A percentile compares a stretch with the other conserved stretches of the same genome.
These are phyloP conservation scores for Blastomyces silverae DNA, from an alignment of 2,329 filamentous ascomycete genomes.

Conservation along the genomic window DNA sequence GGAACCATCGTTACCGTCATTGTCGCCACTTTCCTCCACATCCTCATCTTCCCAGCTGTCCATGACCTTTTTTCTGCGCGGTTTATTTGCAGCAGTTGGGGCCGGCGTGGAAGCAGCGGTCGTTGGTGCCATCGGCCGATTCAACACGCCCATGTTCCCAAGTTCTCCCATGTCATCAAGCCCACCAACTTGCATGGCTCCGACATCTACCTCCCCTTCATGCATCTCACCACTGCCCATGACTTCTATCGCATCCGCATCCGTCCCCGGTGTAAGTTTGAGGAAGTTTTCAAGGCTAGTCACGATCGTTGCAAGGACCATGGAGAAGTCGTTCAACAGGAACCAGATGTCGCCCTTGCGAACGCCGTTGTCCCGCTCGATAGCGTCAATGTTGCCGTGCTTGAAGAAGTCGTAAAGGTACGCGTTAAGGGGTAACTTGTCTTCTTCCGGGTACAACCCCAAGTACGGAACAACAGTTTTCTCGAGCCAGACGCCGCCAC, in stretches of 20 bases:
- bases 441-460: conserved; percentile 53
- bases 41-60: conserved; percentile 26
- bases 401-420: conserved; percentile 67
- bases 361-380: conserved; percentile 61
- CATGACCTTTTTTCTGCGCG: conserved; percentile 17
- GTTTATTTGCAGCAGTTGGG: neutral
- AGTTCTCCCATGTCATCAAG: neutral
- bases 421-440: conserved; percentile 38
- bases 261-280: conserved; percentile 23
- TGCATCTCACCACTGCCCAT: conserved; percentile 28
- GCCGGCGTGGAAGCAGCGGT: neutral
- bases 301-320: conserved; percentile 39
- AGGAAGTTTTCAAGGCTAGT: conserved; percentile 32
- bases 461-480: conserved; percentile 65
- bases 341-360: conserved; percentile 65
- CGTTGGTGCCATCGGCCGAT: neutral
- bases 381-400: conserved; percentile 57
- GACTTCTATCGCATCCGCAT: conserved; percentile 25
- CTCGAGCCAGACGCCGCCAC: conserved; percentile 66
- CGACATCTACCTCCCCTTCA: conserved; percentile 24
- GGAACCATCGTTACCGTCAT: conserved; percentile 14
- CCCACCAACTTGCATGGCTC: conserved; percentile 13
- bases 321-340: conserved; percentile 59
- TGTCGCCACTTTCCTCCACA: conserved; percentile 17
- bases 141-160: neutral